These are phyloP conservation scores for Starmerella stigmatis DNA, from an alignment of 805 yeast genomes.

Conservation along the genomic window DNA sequence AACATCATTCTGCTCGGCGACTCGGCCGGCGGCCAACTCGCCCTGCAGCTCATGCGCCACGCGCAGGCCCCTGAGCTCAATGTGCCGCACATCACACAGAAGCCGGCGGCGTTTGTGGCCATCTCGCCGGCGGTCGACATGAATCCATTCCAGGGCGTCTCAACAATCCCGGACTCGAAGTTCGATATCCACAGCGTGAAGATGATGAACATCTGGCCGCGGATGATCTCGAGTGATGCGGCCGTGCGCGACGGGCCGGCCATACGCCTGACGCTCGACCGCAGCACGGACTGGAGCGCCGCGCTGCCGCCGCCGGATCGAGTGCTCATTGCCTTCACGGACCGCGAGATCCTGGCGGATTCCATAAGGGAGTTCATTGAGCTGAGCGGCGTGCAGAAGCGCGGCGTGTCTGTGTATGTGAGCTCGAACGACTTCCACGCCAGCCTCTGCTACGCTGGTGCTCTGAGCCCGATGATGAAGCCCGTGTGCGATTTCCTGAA, in stretches of 20 bases:
- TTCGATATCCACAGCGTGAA: neutral
- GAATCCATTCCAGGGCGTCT: neutral
- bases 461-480: neutral
- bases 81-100: neutral
- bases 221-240: neutral
- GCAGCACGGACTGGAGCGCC: neutral
- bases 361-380: neutral
- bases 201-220: neutral
- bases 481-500: neutral
- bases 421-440: neutral
- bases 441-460: neutral
- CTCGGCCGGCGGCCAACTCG: constrained; percentile 28
- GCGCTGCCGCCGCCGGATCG: neutral
- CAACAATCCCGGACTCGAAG: neutral
- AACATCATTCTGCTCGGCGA: constrained; percentile 26
- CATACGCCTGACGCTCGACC: neutral
- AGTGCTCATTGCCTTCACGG: neutral
- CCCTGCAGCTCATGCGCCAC: constrained; percentile 5
- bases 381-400: neutral
- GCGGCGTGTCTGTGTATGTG: neutral
- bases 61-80: neutral
- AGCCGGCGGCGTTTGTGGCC: neutral
- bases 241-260: neutral
- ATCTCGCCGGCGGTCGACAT: neutral
- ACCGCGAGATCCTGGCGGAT: neutral